Evolutionary conservation across 768 basidiomycete species (phyloP), one percentile per base, ranked within the genome.

Genomic region (Tricholoma matsutake): DNA sequence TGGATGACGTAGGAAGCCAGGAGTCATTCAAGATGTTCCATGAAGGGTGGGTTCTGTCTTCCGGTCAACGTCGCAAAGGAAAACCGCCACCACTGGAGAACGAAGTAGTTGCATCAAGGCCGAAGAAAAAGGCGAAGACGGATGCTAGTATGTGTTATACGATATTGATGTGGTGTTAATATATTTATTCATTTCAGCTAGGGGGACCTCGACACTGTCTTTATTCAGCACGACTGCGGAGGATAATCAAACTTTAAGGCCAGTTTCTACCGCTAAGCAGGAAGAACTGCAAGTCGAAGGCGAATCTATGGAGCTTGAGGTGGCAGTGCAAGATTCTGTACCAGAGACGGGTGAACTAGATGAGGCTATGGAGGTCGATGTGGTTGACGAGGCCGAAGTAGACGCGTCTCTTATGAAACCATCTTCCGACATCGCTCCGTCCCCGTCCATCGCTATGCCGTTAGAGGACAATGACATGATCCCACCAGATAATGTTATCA

Each of bases 21-120:
- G 83, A 83, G 45, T 88, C 87, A 18, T 97, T 96, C 78, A 83
- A 79, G 68, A 73, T 88, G 75, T 96, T 96, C 75, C 88, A 97
- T 61, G 78, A 80, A 22, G 94, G 94, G 0, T 96, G 93, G 94
- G 92, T 96, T 7, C 74, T 96, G 13, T 91, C 92, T 22, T 78
- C 85, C 2, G 91, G 89, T 34, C 83, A 86, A 56, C 83, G 85
- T 64, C 81, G 94, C 32, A 83, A 86, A 31, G 85, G 86, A 20
- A 76, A 89, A 13, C 16, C 51, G 11, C n/a, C 51, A 20, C 68
- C 77, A 13, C 62, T 79, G 9, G 84, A 86, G 25, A 76, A 79
- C 39, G 72, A 71, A n/a, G 66, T 70, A n/a, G 66, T 70, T 31
- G 82, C 80, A 34, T 83, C 85, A 5, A 51, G 63, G 9, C 83